Evolutionary conservation across 768 basidiomycete genomes (phyloP).

Genomic region (Gloeophyllum trabeum): DNA sequence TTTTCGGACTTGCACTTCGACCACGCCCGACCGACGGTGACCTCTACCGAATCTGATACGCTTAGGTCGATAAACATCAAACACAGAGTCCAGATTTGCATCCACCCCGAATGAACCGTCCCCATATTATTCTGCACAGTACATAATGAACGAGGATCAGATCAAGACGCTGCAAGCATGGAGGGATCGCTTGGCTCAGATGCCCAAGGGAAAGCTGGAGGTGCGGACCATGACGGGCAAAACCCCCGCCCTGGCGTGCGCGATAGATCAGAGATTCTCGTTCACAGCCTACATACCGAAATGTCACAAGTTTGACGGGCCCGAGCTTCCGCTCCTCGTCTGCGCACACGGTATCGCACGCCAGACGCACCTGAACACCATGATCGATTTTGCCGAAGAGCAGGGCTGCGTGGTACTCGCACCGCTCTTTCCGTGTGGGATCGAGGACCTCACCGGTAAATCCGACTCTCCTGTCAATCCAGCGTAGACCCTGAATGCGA

Average conservation of each 20-base stretch:
- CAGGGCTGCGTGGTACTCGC: constrained; percentile 7
- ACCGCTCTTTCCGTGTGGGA: constrained; percentile 15
- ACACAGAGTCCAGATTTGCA: no score
- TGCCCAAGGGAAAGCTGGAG: no score
- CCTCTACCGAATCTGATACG: no score
- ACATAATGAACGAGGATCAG: no score
- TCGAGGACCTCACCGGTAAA: constrained; percentile 7
- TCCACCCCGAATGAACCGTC: no score
- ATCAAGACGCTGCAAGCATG: no score
- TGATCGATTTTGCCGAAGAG: constrained; percentile 6
- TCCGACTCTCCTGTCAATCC: no score
- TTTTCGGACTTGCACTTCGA: no score
- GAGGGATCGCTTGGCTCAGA: no score
- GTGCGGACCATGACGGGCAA: background rate
- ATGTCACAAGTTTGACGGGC: background rate
- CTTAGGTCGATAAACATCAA: no score
- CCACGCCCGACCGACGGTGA: no score
- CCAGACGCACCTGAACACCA: background rate
- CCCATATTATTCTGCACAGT: no score
- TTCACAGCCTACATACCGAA: background rate
- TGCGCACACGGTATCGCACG: background rate
- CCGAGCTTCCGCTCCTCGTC: background rate
- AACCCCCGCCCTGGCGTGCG: background rate
- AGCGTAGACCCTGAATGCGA: background rate
- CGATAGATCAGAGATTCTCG: background rate